These are phyloP conservation scores for Begonia masoniana DNA, from an alignment of 306 rosid genomes.

Conservation along the genomic window DNA sequence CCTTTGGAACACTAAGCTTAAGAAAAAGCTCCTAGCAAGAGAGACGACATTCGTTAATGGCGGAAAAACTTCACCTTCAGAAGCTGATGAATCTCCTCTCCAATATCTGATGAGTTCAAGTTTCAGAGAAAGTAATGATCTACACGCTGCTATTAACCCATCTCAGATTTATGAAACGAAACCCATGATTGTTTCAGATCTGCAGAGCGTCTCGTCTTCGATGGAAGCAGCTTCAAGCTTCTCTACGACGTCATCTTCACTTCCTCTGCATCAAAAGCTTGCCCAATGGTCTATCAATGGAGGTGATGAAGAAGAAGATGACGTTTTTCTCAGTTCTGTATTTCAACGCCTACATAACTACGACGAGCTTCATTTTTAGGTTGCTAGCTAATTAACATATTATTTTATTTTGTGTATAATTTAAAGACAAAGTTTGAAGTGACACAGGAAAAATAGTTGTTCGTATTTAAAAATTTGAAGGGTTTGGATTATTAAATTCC, in stretches of 20 bases:
- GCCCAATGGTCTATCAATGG: slow-evolving; percentile 12
- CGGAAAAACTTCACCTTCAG: not conserved
- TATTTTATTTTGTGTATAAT: no score
- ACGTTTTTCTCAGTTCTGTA: slow-evolving; percentile 9
- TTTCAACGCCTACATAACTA: slow-evolving; percentile 2
- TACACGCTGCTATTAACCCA: slow-evolving; percentile 1
- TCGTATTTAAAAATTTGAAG: no score
- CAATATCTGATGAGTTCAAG: not conserved
- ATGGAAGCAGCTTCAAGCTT: slow-evolving; percentile 3
- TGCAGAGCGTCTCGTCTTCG: not conserved
- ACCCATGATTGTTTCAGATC: slow-evolving; percentile 5
- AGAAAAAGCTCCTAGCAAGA: slow-evolving; percentile 18
- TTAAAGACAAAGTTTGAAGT: no score
- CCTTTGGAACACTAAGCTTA: slow-evolving; percentile 37
- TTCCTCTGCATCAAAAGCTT: slow-evolving; percentile 10
- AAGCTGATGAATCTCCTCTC: not conserved
- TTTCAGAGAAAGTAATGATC: not conserved
- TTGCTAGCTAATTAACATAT: no score
- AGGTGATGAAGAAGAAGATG: not conserved
- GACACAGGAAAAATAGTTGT: no score
- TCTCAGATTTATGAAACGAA: slow-evolving; percentile 1
- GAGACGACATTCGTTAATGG: not conserved
- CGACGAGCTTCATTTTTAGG: no score
- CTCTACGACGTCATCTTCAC: slow-evolving; percentile 12
- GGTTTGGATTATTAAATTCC: no score